Conservation (phyloP, 331 rosid species). For the Rhamnella rubrinervis region DNA sequence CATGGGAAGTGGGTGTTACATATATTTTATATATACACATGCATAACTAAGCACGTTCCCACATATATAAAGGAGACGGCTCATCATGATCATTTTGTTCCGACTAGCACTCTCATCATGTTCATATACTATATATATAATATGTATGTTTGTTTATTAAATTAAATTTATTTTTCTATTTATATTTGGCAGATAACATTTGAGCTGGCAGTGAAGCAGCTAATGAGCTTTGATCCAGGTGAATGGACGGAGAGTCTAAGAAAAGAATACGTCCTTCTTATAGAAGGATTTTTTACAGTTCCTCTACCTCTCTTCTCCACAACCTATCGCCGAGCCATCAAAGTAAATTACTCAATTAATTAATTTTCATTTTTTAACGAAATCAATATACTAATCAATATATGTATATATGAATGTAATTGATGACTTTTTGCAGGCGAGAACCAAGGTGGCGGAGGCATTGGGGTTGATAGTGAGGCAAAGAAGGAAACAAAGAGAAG, state of each 20-base stretch:
- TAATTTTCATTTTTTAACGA: background rate
- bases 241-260: slow-evolving; percentile 83
- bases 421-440: slow-evolving; percentile 42
- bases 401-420: no score
- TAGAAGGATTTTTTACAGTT: slow-evolving; percentile 88
- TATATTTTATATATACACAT: slow-evolving; percentile 11
- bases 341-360: slow-evolving; percentile 27
- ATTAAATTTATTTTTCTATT: background rate
- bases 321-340: slow-evolving; percentile 85
- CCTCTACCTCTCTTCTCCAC: slow-evolving; percentile 78
- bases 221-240: slow-evolving; percentile 94
- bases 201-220: slow-evolving; percentile 91
- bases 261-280: slow-evolving; percentile 79
- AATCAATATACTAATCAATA: no score
- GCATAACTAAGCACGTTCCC: slow-evolving; percentile 26
- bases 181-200: slow-evolving; percentile 69
- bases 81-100: slow-evolving; percentile 22
- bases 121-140: background rate
- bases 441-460: slow-evolving; percentile 89
- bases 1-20: slow-evolving; percentile 27
- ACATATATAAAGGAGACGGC: slow-evolving; percentile 2
- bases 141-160: background rate
- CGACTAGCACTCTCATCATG: slow-evolving; percentile 7
- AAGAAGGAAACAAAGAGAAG: slow-evolving; percentile 56
- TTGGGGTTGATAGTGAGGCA: slow-evolving; percentile 59